Conservation (phyloP, 768 basidiomycete genomes). For the Dacryopinax primogenitus region DNA sequence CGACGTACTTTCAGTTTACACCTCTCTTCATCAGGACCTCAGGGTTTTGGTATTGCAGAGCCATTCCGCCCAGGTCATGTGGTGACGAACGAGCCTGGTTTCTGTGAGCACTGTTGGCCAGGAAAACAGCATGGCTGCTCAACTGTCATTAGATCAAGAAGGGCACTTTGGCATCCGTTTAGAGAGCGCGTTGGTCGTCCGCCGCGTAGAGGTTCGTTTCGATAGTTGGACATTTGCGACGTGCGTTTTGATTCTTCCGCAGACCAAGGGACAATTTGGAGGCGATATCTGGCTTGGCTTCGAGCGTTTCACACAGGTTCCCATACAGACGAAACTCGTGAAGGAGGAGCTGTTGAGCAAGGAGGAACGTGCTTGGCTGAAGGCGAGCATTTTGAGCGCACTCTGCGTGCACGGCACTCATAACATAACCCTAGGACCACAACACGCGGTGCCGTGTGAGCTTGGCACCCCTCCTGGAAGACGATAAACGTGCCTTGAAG, state of each 20-base stretch:
- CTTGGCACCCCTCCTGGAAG: conserved; percentile 51
- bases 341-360: conserved; percentile 71
- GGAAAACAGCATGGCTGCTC: conserved; percentile 16
- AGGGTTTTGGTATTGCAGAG: conserved; percentile 56
- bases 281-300: conserved; percentile 77
- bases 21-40: conserved; percentile 28
- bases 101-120: conserved; percentile 43
- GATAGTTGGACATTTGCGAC: conserved; percentile 10
- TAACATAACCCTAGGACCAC: conserved; percentile 45
- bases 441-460: conserved; percentile 58
- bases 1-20: not conserved
- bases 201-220: conserved; percentile 43
- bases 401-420: not conserved
- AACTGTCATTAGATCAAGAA: conserved; percentile 48
- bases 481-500: conserved; percentile 67
- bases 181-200: conserved; percentile 72
- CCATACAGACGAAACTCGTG: conserved; percentile 84
- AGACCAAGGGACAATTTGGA: conserved; percentile 62
- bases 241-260: conserved; percentile 12
- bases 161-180: conserved; percentile 83
- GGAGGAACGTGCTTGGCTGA: conserved; percentile 78
- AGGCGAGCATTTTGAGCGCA: conserved; percentile 32
- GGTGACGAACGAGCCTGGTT: conserved; percentile 90
- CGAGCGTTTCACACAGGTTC: conserved; percentile 85
- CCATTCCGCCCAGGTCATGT: conserved; percentile 76